Base-by-base conservation (phyloP, 768 basidiomycete genomes). In the Chiua virens region DNA sequence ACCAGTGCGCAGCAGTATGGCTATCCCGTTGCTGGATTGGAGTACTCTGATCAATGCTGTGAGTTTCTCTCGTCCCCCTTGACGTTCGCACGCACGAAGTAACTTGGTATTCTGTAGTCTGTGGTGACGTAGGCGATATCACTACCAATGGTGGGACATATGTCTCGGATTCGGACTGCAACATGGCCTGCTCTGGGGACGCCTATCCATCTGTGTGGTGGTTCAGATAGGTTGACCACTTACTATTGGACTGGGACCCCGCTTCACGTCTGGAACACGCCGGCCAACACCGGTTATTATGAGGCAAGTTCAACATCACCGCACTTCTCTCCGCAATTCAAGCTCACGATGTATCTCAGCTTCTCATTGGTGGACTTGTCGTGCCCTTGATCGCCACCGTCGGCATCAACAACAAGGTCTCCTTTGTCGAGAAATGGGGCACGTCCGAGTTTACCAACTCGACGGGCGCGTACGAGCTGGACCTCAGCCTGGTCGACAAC, bases 391-490 rank as follows among this genome's bases (percentile, higher is more conserved):
- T 89, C 34, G 82, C 86, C 4, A 90, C 89, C 0, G 71, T 92
- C 28, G 87, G 89, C 1, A 75, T 87, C 67, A 91, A 91, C 72
- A 83, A 86, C 73, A 92, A 91, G 62, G 83, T 91, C 42, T 79
- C 83, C 2, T 87, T 91, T 71, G 72, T 92, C 8, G 89, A 92
- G 67, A 92, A 91, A 64, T 70, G 48, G 4, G 86, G 87, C 9
- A 89, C 87, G 22, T 76, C 76, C 49, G 79, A 80, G 32, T 82
- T 73, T 49, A 52, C 62, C 4, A 89, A 89, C 65, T 76, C 84
- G 5, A 89, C 89, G 15, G 89, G 87, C 9, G 87, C 87, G 1
- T 90, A 89, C 55, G 89, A 92, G 56, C 73, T 92, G 22, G 89
- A 90, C 60, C 65, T 83, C 36, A 82, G 75, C 25, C 71, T 90